Percentiles rank a stretch among this genome's conserved stretches.
These are phyloP conservation scores for Dothistroma septosporum DNA, from an alignment of 2,329 filamentous ascomycete genomes.

Conservation along the genomic window DNA sequence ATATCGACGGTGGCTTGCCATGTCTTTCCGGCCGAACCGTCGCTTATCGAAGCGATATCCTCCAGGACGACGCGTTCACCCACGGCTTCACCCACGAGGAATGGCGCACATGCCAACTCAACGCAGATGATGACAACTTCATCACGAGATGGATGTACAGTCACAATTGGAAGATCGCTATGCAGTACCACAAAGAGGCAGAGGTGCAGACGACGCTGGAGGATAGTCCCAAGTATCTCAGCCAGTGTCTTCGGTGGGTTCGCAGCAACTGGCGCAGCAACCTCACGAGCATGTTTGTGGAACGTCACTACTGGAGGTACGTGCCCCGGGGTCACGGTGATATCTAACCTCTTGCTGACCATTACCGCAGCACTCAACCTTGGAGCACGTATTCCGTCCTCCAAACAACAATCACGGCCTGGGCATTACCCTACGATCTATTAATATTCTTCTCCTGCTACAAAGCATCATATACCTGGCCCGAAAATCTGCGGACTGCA, in stretches of 20 bases:
- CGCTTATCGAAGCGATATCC: conserved; percentile 82
- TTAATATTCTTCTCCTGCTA: conserved; percentile 66
- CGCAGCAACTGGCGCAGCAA: conserved; percentile 98
- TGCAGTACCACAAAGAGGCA: conserved; percentile 88
- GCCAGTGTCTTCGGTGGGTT: conserved; percentile 91
- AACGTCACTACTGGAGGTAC: conserved; percentile 83
- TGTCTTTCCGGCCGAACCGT: conserved; percentile 94
- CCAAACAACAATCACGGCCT: conserved; percentile 85
- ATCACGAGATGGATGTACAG: conserved; percentile 93
- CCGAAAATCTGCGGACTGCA: conserved; percentile 38
- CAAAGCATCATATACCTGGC: conserved; percentile 56
- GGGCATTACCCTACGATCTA: conserved; percentile 75
- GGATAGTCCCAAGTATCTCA: conserved; percentile 81
- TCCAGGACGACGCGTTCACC: conserved; percentile 79
- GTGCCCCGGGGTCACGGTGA: conserved; percentile 39
- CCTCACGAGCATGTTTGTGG: conserved; percentile 79
- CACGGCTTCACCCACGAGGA: conserved; percentile 87
- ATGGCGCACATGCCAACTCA: conserved; percentile 82
- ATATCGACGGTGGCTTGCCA: conserved; percentile 91
- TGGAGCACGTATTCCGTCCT: conserved; percentile 95
- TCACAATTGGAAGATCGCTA: conserved; percentile 88
- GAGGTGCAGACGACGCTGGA: conserved; percentile 92
- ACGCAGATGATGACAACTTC: conserved; percentile 97
- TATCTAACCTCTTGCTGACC: conserved; percentile 15
- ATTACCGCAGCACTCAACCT: conserved; percentile 65